Evolutionary conservation across 305 asterid genomes (phyloP), one percentile per base, ranked within the genome.

Genomic region (Ilex paraguariensis): DNA sequence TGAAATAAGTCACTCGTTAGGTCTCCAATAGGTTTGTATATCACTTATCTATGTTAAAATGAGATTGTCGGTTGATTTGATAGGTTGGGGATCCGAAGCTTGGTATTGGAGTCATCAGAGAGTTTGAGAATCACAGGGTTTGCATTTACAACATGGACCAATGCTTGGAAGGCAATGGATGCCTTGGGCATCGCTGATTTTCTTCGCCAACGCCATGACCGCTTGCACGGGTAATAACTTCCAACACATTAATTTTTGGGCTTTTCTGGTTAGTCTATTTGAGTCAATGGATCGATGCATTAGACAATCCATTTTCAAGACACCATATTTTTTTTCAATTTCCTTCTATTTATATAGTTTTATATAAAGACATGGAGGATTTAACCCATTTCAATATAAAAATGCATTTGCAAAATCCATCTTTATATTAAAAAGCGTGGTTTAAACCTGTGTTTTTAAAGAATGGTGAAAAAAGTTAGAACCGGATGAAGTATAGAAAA

Each of bases 161-260:
- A 91, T 62, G 97, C 90, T 0, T 91, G 95, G 89, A 79, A 69
- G 65, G 91, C 91, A 2, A 77, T 87, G 10, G 95, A 87, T 56
- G 85, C 84, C 7, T 63, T 84, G 14, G 95, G 86, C 16, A 55
- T 84, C 39, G 97, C 85, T n/a, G 81, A 86, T 54, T 13, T 62
- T 15, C 83, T 88, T 8, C 62, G 96, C 49, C 68, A 59, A 10
- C 71, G 49, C 16, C 83, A 77, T 65, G 46, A 55, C 8, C 85
- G 36, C 45, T 51, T 86, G 58, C 72, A 50, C 45, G 79, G 84
- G 88, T 84, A 21, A 21, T 21, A 21, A 21, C 28, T 21, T 21
- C 28, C 28, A 21, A 21, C 28, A 65, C 42, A 36, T 2, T 36
- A 36, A 5, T 36, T 36, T 4, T 5, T 16, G 64, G 0, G 10